Conservation (phyloP, 768 basidiomycete genomes). For the Naganishia vishniacii region DNA sequence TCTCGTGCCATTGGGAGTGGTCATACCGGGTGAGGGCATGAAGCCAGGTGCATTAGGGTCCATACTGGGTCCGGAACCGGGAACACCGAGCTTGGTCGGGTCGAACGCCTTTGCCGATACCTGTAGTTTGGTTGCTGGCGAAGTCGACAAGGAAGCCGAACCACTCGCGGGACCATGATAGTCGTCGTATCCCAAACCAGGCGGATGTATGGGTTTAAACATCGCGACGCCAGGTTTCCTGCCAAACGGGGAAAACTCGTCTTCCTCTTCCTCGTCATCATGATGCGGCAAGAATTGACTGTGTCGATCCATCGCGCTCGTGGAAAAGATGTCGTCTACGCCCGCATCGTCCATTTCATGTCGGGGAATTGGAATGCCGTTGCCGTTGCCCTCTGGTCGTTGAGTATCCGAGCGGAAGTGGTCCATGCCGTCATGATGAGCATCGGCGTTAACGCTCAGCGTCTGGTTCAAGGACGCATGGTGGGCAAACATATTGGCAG, state of each 20-base stretch:
- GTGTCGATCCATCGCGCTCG: conserved; percentile 24
- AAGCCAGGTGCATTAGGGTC: conserved; percentile 16
- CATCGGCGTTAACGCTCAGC: not conserved
- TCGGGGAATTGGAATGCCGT: not conserved
- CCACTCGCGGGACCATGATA: conserved; percentile 7
- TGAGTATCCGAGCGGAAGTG: too few relatives aligned
- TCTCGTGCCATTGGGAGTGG: conserved; percentile 36
- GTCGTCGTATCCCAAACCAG: not conserved
- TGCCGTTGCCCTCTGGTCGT: not conserved
- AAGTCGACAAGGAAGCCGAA: conserved; percentile 60
- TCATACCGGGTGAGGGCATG: conserved; percentile 27
- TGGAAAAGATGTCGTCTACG: conserved; percentile 70
- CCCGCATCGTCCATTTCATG: conserved; percentile 28
- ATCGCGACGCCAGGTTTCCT: conserved; percentile 56
- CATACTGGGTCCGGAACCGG: conserved; percentile 4
- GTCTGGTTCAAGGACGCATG: conserved; percentile 1
- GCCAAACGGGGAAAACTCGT: conserved; percentile 51
- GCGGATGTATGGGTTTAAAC: not conserved
- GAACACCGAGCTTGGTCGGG: conserved; percentile 39
- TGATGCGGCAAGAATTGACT: conserved; percentile 52
- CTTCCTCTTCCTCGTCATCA: conserved; percentile 49
- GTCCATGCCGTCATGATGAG: too few relatives aligned
- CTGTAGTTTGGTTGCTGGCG: conserved; percentile 57
- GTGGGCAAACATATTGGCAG: conserved; percentile 18
- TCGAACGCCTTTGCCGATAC: conserved; percentile 56